phyloP scores from a whole-genome alignment of 495 filamentous ascomycete genomes.

The Barbatosphaeria neglecta region DNA sequence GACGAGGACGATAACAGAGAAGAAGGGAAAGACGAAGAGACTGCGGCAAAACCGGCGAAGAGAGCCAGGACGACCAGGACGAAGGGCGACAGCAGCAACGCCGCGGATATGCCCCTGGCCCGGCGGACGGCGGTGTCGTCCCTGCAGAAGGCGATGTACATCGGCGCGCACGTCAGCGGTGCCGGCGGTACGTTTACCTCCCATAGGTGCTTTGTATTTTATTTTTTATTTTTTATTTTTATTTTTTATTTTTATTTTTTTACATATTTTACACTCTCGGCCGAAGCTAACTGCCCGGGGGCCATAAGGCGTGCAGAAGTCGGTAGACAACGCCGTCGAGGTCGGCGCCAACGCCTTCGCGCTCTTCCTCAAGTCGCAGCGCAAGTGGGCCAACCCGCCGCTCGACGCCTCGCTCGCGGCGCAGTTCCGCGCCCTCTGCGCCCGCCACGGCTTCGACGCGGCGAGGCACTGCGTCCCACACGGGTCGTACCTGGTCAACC shows the following conservation, averaged over 20 bases:
- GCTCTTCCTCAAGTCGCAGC: conserved; percentile 87
- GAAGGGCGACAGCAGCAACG: conserved; percentile 27
- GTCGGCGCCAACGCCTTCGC: conserved; percentile 91
- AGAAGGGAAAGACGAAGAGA: conserved; percentile 11
- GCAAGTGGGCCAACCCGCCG: conserved; percentile 84
- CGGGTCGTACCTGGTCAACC: conserved; percentile 92
- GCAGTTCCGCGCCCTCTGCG: conserved; percentile 54
- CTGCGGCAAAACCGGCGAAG: conserved; percentile 20
- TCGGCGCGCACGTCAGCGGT: conserved; percentile 84
- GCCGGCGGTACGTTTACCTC: conserved; percentile 55
- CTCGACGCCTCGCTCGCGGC: conserved; percentile 53
- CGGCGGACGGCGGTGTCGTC: conserved; percentile 48
- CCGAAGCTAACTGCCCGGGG: conserved; percentile 1
- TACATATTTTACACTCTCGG: no score
- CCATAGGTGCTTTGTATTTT: no score
- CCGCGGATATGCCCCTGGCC: conserved; percentile 52
- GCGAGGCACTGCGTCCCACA: conserved; percentile 69
- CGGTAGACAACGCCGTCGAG: conserved; percentile 64
- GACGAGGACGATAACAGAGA: conserved; percentile 9
- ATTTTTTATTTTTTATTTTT: no score
- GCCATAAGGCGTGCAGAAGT: conserved; percentile 89
- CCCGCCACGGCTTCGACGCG: conserved; percentile 61
- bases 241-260: no score
- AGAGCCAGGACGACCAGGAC: conserved; percentile 41
- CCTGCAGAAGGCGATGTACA: conserved; percentile 58